Evolutionary conservation across 2,329 filamentous ascomycete species (phyloP).

Genomic region (Trichothecium roseum): DNA sequence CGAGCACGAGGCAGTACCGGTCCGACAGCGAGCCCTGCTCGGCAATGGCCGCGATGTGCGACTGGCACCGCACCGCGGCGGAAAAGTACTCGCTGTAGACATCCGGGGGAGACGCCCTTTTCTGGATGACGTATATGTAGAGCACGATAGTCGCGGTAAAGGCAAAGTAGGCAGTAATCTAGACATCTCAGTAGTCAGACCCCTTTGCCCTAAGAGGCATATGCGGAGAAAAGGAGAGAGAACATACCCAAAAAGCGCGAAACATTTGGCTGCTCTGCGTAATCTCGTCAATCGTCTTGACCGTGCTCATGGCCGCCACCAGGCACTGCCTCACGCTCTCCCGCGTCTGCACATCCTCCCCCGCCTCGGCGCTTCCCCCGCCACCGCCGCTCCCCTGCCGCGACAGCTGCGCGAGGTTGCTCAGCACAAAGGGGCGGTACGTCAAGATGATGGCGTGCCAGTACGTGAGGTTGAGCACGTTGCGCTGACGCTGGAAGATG

Average conservation of each 20-base stretch:
- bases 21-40: slow-evolving; percentile 25
- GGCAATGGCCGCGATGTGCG: slow-evolving; percentile 24
- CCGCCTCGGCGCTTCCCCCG: too few relatives aligned
- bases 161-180: slow-evolving; percentile 30
- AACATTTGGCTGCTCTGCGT: slow-evolving; percentile 23
- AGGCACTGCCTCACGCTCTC: slow-evolving; percentile 19
- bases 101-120: slow-evolving; percentile 14
- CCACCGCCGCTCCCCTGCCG: too few relatives aligned
- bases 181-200: neutral
- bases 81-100: slow-evolving; percentile 20
- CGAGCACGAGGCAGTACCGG: slow-evolving; percentile 29
- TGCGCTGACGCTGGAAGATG: slow-evolving; percentile 25
- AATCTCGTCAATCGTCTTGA: slow-evolving; percentile 26
- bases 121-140: slow-evolving; percentile 32
- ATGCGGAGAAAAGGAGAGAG: neutral
- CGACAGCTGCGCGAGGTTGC: slow-evolving; percentile 18
- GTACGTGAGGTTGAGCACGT: slow-evolving; percentile 28
- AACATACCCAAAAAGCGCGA: slow-evolving; percentile 27
- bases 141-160: slow-evolving; percentile 33
- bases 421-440: slow-evolving; percentile 25
- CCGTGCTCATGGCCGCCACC: slow-evolving; percentile 26
- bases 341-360: too few relatives aligned
- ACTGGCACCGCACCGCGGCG: slow-evolving; percentile 27
- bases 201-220: too few relatives aligned
- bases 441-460: slow-evolving; percentile 31